Evolutionary conservation across 176 grass and related monocot species (phyloP), one percentile per base, ranked within the genome.

Genomic region (Poa pratensis): DNA sequence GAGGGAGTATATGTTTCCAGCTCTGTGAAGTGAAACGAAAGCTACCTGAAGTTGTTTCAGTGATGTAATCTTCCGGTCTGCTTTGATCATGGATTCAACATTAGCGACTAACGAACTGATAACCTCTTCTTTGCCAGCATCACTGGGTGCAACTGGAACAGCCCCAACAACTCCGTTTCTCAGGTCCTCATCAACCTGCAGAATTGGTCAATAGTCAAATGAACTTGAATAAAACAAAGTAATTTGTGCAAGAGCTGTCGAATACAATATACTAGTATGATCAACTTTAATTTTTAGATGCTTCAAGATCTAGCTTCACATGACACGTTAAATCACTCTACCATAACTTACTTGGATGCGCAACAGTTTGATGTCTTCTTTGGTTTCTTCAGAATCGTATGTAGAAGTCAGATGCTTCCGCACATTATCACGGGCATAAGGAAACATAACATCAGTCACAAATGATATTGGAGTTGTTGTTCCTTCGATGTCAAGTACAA

Each of bases 11-110:
- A 87, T 80, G 76, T 24, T 79, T 75, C 80, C 58, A 84, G 3
- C 27, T 72, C 13, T 50, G 7, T 75, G 30, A 64, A 66, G 80
- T 60, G 58, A 79, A 37, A 18, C 73, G 26, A 69, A 81, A 75
- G 26, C n/a, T 92, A 95, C 96, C 93, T 98, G 96, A 79, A 98
- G 92, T 93, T 95, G 93, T 88, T 98, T 98, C 67, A 98, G 83
- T 82, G 96, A 87, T 54, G 96, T 98, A 76, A 98, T 89, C 85
- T 98, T 98, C 81, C 91, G 70, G 75, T 98, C 96, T 89, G 91
- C 89, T 94, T 86, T 93, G 63, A 98, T 98, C 96, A 98, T 98
- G 23, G 91, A 90, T 81, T 92, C 91, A 64, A 98, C 90, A 89
- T 98, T 98, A 82, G 89, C 65, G 10, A 95, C 96, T 77, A 98